A percentile compares a stretch with the other conserved stretches of the same genome.
These are phyloP conservation scores for Chlamydomonas sp. DNA, from an alignment of 139 green algal genomes.

Conservation along the genomic window DNA sequence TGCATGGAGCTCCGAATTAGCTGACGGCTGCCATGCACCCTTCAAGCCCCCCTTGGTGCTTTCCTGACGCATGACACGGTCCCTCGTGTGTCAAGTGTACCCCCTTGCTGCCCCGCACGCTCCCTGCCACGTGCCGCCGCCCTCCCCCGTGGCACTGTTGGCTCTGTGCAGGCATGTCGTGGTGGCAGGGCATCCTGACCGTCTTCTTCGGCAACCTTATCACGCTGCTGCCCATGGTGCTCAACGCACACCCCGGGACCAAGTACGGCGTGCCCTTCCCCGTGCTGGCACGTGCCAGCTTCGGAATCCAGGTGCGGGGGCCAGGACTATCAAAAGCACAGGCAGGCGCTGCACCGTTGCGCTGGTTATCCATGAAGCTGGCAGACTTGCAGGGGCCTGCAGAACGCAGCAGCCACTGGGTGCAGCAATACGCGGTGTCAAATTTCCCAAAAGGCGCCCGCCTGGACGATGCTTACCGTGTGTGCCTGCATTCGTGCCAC, in stretches of 20 bases:
- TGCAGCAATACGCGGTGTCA: neutral
- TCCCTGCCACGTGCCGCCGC: neutral
- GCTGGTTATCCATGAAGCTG: no score
- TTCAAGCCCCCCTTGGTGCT: no score
- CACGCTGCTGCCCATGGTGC: constrained; percentile 80
- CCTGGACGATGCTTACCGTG: neutral
- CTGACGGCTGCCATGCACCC: no score
- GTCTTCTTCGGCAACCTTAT: constrained; percentile 77
- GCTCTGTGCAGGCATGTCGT: constrained; percentile 63
- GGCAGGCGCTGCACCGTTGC: no score
- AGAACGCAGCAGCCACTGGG: no score
- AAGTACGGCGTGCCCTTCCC: constrained; percentile 81
- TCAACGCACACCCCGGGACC: constrained; percentile 75
- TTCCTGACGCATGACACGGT: no score
- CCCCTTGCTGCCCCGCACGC: no score
- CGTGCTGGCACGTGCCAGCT: constrained; percentile 74
- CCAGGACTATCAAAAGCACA: no score
- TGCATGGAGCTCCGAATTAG: no score
- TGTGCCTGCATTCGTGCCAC: neutral
- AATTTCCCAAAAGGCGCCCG: neutral
- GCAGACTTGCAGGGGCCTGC: no score
- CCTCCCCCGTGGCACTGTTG: neutral
- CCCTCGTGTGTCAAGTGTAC: neutral
- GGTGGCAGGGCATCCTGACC: constrained; percentile 70
- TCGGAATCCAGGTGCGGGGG: constrained; percentile 67